phyloP scores from a whole-genome alignment of 169 alveolate species.

The Plasmodium ovale region DNA sequence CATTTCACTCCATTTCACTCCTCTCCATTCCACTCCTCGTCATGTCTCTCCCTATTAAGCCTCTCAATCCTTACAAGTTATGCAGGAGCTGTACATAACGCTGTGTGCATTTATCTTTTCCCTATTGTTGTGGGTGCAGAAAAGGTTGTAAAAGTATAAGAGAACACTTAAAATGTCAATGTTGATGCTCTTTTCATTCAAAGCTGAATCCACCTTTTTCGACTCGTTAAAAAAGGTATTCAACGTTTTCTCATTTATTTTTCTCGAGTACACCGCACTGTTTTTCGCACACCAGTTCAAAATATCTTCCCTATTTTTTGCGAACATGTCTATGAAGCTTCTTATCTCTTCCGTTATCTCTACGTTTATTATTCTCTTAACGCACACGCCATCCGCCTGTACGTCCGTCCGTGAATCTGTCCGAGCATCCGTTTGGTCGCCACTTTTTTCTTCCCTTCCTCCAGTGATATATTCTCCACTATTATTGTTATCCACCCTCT shows the following conservation, averaged over 20 bases:
- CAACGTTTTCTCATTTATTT: constrained; percentile 36
- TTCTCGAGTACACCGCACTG: constrained; percentile 18
- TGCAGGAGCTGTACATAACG: constrained; percentile 29
- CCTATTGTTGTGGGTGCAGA: constrained; percentile 31
- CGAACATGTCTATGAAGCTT: constrained; percentile 13
- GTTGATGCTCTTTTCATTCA: constrained; percentile 28
- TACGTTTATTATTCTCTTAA: constrained; percentile 60
- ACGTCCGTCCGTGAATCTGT: background rate
- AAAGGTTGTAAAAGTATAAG: constrained; percentile 36
- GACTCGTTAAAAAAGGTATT: constrained; percentile 36
- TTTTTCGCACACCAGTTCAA: constrained; percentile 47
- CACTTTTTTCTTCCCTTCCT: too few species aligned
- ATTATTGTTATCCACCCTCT: background rate
- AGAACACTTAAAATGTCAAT: constrained; percentile 35
- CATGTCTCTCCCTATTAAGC: too few species aligned
- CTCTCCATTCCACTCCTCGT: background rate
- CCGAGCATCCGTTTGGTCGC: background rate
- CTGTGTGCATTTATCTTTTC: constrained; percentile 44
- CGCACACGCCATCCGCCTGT: constrained; percentile 16
- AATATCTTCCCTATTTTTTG: constrained; percentile 26
- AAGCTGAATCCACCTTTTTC: background rate
- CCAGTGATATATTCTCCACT: background rate
- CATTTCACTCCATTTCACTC: background rate
- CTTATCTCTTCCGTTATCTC: constrained; percentile 61
- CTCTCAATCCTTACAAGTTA: constrained; percentile 35